Evolutionary conservation across 2,329 filamentous ascomycete species (phyloP).

Genomic region (Colletotrichum liriopes): DNA sequence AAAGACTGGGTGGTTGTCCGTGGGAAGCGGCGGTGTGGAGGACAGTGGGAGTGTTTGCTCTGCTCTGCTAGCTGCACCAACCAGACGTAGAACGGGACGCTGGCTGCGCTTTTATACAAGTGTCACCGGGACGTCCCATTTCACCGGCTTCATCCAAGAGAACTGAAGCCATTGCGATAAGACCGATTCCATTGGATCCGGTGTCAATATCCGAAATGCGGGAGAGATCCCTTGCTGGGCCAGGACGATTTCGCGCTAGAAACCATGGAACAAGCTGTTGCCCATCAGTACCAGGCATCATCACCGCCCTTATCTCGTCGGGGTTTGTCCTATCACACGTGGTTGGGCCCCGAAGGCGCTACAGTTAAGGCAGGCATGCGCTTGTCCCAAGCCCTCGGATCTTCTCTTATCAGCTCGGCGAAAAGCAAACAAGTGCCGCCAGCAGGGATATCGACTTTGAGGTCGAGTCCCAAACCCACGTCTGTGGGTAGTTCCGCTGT

Average conservation of each 20-base stretch:
- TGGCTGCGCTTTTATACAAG: slow-evolving; percentile 15
- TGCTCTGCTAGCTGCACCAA: slow-evolving; percentile 6
- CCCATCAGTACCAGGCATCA: slow-evolving; percentile 5
- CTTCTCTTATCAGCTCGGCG: slow-evolving; percentile 36
- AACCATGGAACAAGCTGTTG: neutral
- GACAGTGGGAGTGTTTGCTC: neutral
- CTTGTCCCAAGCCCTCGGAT: neutral
- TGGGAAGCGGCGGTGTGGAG: neutral
- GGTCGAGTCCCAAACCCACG: neutral
- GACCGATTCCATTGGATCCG: neutral
- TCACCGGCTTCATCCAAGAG: neutral
- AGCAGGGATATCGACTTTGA: neutral
- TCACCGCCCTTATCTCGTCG: slow-evolving; percentile 19
- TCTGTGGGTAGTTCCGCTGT: neutral
- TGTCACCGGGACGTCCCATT: too few species aligned
- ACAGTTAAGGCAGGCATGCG: slow-evolving; percentile 1
- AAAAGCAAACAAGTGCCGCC: slow-evolving; percentile 7
- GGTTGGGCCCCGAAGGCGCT: slow-evolving; percentile 6
- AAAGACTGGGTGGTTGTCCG: neutral
- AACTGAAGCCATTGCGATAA: slow-evolving; percentile 8
- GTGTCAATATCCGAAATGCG: slow-evolving; percentile 8
- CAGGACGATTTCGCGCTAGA: neutral
- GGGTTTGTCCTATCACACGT: slow-evolving; percentile 16
- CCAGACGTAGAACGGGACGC: neutral
- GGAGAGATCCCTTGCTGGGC: neutral